Conservation (phyloP, 495 filamentous ascomycete species). For the Cladorrhinum samala region DNA sequence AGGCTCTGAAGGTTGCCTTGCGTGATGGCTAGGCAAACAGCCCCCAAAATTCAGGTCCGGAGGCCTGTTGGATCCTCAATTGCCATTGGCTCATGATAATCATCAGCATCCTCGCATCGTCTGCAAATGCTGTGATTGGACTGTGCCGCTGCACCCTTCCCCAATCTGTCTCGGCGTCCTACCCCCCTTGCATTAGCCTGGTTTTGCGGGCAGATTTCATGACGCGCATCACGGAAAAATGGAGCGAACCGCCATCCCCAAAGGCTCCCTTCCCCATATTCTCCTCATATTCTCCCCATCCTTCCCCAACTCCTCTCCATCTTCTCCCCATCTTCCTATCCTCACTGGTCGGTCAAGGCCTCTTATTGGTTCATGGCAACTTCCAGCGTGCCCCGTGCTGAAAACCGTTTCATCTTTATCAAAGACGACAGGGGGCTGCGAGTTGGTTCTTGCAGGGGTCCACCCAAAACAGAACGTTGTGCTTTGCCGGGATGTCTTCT, state of each 20-base stretch:
- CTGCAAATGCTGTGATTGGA: neutral
- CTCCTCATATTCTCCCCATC: neutral
- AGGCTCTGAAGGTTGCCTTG: neutral
- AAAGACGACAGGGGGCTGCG: too few species aligned
- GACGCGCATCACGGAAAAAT: neutral
- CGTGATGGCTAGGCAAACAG: neutral
- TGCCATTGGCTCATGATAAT: constrained; percentile 1
- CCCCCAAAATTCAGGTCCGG: neutral
- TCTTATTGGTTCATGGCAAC: too few species aligned
- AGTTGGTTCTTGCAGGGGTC: too few species aligned
- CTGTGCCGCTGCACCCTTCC: neutral
- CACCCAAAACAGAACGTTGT: neutral
- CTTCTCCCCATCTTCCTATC: neutral
- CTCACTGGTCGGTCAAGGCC: too few species aligned
- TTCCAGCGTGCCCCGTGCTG: too few species aligned
- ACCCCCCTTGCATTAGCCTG: constrained; percentile 1
- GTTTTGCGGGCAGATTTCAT: neutral
- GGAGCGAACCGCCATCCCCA: neutral
- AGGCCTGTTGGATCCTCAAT: neutral
- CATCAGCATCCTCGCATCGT: neutral
- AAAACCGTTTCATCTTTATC: too few species aligned
- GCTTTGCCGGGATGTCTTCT: neutral
- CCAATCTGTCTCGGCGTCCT: neutral
- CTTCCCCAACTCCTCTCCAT: neutral
- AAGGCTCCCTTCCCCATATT: neutral